Evolutionary conservation across 2,329 filamentous ascomycete genomes (phyloP).

Genomic region (Fonsecaea pedrosoi): DNA sequence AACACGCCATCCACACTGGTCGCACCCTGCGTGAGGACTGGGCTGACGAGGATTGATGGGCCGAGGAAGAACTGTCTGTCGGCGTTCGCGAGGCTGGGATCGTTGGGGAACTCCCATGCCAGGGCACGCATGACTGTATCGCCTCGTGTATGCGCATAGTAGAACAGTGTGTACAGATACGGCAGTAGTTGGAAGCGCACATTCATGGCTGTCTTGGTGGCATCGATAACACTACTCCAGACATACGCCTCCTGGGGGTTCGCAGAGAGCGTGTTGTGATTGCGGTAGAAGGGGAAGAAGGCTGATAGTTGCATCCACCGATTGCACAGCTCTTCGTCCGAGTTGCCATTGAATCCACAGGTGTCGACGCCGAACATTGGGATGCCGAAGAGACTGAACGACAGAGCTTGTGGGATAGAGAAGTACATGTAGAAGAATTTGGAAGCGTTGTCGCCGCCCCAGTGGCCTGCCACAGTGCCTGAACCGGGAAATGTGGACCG

Average conservation of each 20-base stretch:
- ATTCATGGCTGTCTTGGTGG: constrained; percentile 69
- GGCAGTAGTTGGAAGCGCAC: constrained; percentile 75
- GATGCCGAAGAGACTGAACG: constrained; percentile 75
- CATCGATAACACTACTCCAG: constrained; percentile 70
- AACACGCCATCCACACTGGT: constrained; percentile 71
- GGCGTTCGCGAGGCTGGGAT: constrained; percentile 69
- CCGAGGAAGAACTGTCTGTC: constrained; percentile 78
- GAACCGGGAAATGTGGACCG: constrained; percentile 80
- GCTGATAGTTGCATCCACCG: constrained; percentile 76
- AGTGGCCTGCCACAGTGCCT: constrained; percentile 79
- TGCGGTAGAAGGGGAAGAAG: constrained; percentile 80
- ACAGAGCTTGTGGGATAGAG: constrained; percentile 77
- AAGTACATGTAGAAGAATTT: constrained; percentile 77
- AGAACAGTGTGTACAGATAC: constrained; percentile 78
- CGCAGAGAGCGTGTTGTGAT: constrained; percentile 71
- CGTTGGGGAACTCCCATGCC: constrained; percentile 73
- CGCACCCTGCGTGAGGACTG: constrained; percentile 67
- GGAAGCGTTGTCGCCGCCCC: constrained; percentile 78
- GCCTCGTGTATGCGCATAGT: constrained; percentile 69
- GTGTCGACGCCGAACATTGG: constrained; percentile 78
- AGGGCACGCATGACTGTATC: constrained; percentile 75
- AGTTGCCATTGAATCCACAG: constrained; percentile 73
- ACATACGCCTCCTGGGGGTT: constrained; percentile 73
- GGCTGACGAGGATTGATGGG: constrained; percentile 68
- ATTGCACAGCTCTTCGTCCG: constrained; percentile 72